These are phyloP conservation scores for Globisporangium apiculatum DNA, from an alignment of 352 stramenopile species.

Conservation along the genomic window DNA sequence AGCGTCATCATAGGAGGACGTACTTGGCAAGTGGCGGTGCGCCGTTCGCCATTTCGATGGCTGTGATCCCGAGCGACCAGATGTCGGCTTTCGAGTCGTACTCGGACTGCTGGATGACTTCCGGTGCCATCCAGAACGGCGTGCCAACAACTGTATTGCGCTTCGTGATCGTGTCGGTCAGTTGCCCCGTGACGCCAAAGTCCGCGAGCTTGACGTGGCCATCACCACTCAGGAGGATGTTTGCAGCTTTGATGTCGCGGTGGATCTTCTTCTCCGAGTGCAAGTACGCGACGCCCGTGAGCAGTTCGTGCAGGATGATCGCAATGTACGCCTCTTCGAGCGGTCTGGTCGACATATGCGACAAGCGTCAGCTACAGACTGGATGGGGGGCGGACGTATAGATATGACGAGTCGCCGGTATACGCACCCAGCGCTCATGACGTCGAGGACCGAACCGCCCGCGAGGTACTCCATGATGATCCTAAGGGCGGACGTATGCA, in stretches of 20 bases:
- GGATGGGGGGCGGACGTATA: no score
- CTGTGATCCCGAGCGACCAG: conserved; percentile 98
- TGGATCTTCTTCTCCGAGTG: conserved; percentile 85
- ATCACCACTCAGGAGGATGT: conserved; percentile 73
- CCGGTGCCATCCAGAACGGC: conserved; percentile 97
- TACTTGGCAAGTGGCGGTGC: conserved; percentile 90
- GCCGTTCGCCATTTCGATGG: conserved; percentile 98
- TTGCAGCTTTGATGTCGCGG: conserved; percentile 78
- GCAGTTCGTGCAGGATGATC: conserved; percentile 73
- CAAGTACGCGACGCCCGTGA: conserved; percentile 66
- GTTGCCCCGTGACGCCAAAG: conserved; percentile 89
- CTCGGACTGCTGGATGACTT: conserved; percentile 74
- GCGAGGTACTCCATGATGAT: conserved; percentile 95
- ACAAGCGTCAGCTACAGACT: not conserved
- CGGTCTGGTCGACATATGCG: conserved; percentile 21
- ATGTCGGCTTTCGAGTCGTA: conserved; percentile 98
- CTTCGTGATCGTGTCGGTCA: conserved; percentile 97
- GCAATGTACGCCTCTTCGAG: conserved; percentile 78
- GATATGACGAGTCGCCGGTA: not conserved
- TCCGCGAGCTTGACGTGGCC: conserved; percentile 77
- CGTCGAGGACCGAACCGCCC: conserved; percentile 86
- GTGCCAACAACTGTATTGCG: conserved; percentile 96
- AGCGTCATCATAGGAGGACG: conserved; percentile 3
- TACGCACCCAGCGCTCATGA: conserved; percentile 63
- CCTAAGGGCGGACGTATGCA: conserved; percentile 15